Evolutionary conservation across 208 protist genomes (phyloP).

Genomic region (Trichomonas gallinae): DNA sequence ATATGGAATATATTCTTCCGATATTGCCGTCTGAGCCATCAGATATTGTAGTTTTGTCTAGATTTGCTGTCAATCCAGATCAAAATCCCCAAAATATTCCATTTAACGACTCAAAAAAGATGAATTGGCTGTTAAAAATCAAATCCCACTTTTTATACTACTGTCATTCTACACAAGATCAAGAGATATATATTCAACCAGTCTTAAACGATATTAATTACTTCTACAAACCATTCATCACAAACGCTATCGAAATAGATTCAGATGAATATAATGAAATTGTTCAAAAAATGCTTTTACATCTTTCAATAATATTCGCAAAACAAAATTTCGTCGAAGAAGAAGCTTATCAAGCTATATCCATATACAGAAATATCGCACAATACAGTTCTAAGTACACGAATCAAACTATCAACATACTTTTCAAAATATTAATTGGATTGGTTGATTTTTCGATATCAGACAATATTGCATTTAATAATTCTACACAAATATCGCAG

Average conservation of each 20-base stretch:
- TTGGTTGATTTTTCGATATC: neutral
- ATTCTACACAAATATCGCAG: neutral
- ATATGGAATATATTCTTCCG: neutral
- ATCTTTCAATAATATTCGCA: neutral
- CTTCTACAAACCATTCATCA: neutral
- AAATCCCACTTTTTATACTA: neutral
- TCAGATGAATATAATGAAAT: neutral
- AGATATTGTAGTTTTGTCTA: neutral
- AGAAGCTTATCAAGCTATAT: neutral
- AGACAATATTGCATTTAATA: neutral
- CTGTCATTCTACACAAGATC: neutral
- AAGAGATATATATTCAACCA: neutral
- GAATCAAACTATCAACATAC: neutral
- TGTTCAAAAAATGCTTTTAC: neutral
- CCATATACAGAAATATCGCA: neutral
- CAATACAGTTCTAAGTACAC: neutral
- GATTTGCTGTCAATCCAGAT: neutral
- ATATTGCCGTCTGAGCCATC: neutral
- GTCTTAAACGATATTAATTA: neutral
- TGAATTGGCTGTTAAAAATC: neutral
- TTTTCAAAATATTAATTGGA: neutral
- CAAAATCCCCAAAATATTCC: neutral
- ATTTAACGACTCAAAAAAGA: neutral
- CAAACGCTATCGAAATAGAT: neutral
- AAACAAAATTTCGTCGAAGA: neutral